These are phyloP conservation scores for Cryptococcus amylolentus DNA, from an alignment of 1,284 basidiomycete genomes.

Conservation along the genomic window DNA sequence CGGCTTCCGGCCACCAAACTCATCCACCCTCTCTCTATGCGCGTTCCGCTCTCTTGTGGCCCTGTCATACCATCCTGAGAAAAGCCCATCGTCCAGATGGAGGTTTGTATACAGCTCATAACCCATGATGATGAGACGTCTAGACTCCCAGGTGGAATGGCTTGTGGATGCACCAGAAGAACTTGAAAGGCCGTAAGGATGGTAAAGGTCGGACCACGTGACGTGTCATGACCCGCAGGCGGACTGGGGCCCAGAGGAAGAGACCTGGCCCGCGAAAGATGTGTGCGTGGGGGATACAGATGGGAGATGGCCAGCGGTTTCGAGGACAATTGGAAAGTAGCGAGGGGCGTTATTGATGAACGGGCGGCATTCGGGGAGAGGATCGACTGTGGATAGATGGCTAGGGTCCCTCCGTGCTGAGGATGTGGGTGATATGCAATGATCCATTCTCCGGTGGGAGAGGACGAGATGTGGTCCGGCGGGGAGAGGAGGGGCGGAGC, in stretches of 20 bases:
- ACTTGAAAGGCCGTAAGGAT: slow-evolving; percentile 26
- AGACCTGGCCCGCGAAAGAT: slow-evolving; percentile 15
- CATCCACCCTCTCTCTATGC: slow-evolving; percentile 34
- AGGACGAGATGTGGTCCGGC: slow-evolving; percentile 22
- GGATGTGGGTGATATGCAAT: slow-evolving; percentile 26
- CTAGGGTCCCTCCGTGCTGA: slow-evolving; percentile 18
- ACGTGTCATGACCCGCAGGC: slow-evolving; percentile 15
- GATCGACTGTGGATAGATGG: slow-evolving; percentile 22
- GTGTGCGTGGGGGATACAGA: slow-evolving; percentile 31
- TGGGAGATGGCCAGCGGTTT: slow-evolving; percentile 27
- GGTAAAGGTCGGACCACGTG: slow-evolving; percentile 29
- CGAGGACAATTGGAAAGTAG: slow-evolving; percentile 22
- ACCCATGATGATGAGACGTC: slow-evolving; percentile 14
- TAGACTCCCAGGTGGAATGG: neutral
- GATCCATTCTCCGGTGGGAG: slow-evolving; percentile 37
- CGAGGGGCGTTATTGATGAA: slow-evolving; percentile 17
- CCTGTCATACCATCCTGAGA: slow-evolving; percentile 5
- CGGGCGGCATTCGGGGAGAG: slow-evolving; percentile 22
- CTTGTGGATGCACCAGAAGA: slow-evolving; percentile 27
- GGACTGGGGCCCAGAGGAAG: slow-evolving; percentile 28
- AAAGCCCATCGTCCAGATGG: slow-evolving; percentile 19
- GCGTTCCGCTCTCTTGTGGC: slow-evolving; percentile 6
- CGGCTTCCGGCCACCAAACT: slow-evolving; percentile 28
- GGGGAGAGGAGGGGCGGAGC: slow-evolving; percentile 19
- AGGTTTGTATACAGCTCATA: slow-evolving; percentile 26